Conservation (phyloP, 257 asterid species). For the Cruciata laevipes region DNA sequence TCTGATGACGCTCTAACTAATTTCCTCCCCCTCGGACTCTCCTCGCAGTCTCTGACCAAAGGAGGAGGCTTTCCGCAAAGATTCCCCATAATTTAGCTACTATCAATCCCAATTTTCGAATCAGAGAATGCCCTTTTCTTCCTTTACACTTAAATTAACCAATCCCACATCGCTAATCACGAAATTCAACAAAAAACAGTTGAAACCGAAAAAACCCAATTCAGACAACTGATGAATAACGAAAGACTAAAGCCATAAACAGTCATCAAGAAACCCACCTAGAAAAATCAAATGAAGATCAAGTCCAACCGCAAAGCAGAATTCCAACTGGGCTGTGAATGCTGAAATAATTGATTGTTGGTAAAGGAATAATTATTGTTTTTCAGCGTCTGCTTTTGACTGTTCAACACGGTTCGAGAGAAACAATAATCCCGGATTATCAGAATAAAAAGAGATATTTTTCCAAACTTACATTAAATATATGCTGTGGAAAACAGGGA, state of each 20-base stretch:
- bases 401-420: slow-evolving; percentile 57
- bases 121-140: slow-evolving; percentile 8
- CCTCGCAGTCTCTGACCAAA: slow-evolving; percentile 39
- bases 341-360: slow-evolving; percentile 12
- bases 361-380: slow-evolving; percentile 19
- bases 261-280: slow-evolving; percentile 13
- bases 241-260: slow-evolving; percentile 24
- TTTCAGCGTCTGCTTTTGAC: slow-evolving; percentile 37
- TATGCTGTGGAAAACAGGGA: not conserved
- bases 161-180: slow-evolving; percentile 15
- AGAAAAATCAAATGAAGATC: not conserved
- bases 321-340: slow-evolving; percentile 8
- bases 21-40: slow-evolving; percentile 54
- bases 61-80: slow-evolving; percentile 72
- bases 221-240: slow-evolving; percentile 4
- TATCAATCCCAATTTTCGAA: slow-evolving; percentile 9
- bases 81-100: slow-evolving; percentile 59
- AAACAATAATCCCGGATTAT: slow-evolving; percentile 10
- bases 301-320: slow-evolving; percentile 11
- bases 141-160: slow-evolving; percentile 25
- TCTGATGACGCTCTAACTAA: slow-evolving; percentile 45
- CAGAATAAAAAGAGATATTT: not conserved
- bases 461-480: not conserved
- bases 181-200: slow-evolving; percentile 8
- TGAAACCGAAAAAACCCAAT: slow-evolving; percentile 15